Conservation (phyloP, 2,329 filamentous ascomycete genomes). For the Dichotomopilus funicola region DNA sequence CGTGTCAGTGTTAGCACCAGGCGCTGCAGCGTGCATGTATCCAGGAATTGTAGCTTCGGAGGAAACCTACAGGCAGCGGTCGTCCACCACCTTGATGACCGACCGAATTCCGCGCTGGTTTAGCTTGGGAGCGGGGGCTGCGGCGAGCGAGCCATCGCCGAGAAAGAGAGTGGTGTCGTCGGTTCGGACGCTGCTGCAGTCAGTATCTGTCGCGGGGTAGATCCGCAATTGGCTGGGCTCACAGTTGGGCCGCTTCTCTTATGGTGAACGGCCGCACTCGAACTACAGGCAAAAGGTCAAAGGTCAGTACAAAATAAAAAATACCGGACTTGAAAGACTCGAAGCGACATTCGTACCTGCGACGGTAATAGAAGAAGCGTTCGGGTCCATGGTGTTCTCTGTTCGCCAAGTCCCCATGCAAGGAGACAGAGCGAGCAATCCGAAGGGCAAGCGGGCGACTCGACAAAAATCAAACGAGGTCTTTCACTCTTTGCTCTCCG, state of each 20-base stretch:
- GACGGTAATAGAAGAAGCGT: constrained; percentile 53
- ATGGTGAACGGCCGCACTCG: constrained; percentile 72
- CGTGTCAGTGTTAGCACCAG: constrained; percentile 10
- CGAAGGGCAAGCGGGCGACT: constrained; percentile 1
- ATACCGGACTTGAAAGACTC: neutral
- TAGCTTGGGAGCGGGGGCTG: constrained; percentile 74
- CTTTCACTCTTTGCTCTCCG: neutral
- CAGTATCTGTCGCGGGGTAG: neutral
- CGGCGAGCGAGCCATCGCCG: constrained; percentile 94
- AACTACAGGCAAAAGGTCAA: constrained; percentile 36
- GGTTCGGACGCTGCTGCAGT: constrained; percentile 45
- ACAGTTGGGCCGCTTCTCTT: constrained; percentile 89
- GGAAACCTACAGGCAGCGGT: constrained; percentile 73
- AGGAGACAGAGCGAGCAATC: neutral
- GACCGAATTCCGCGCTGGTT: constrained; percentile 79
- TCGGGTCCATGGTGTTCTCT: constrained; percentile 32
- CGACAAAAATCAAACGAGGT: neutral
- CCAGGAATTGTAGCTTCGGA: too few species aligned
- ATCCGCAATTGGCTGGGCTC: constrained; percentile 24
- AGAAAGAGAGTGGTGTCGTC: constrained; percentile 89
- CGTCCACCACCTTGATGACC: constrained; percentile 94
- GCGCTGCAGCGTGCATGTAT: too few species aligned
- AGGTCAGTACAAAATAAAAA: constrained; percentile 13
- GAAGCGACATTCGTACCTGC: constrained; percentile 43
- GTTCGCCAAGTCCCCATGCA: constrained; percentile 8